These are phyloP conservation scores for Colletotrichum sp. DNA, from an alignment of 2,329 filamentous ascomycete species.

Conservation along the genomic window DNA sequence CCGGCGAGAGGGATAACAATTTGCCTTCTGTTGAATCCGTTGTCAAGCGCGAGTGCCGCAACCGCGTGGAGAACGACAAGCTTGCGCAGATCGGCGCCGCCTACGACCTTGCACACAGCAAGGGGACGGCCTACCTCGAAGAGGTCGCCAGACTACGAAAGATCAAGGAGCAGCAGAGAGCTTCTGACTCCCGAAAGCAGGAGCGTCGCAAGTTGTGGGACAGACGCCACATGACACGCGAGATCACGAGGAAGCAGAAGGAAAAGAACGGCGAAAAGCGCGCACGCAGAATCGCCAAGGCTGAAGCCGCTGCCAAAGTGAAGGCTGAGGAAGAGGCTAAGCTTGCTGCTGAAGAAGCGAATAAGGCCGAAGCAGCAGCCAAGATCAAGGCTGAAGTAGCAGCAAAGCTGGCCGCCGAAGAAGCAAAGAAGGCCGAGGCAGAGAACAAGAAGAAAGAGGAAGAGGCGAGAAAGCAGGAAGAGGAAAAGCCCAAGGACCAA, in stretches of 20 bases:
- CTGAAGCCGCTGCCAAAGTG: slow-evolving; percentile 26
- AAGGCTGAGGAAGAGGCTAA: slow-evolving; percentile 29
- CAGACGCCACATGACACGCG: slow-evolving; percentile 48
- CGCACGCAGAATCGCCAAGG: slow-evolving; percentile 24
- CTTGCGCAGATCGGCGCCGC: slow-evolving; percentile 62
- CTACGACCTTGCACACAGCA: slow-evolving; percentile 66
- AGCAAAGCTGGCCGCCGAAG: not conserved
- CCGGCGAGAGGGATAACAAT: slow-evolving; percentile 50
- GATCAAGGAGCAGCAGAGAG: slow-evolving; percentile 54
- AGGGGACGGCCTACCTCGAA: slow-evolving; percentile 57
- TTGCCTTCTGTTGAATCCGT: slow-evolving; percentile 59
- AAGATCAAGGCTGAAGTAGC: slow-evolving; percentile 31
- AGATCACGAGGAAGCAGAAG: slow-evolving; percentile 45
- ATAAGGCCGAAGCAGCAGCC: slow-evolving; percentile 16
- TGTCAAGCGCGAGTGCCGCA: slow-evolving; percentile 54
- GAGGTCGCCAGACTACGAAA: slow-evolving; percentile 55
- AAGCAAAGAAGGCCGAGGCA: slow-evolving; percentile 28
- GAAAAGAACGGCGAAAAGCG: slow-evolving; percentile 44
- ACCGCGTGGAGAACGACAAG: slow-evolving; percentile 60
- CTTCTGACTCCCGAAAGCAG: slow-evolving; percentile 47
- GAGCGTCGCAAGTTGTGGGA: slow-evolving; percentile 56
- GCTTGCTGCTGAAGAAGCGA: slow-evolving; percentile 23
- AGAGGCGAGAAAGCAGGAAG: slow-evolving; percentile 26
- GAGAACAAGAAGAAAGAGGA: slow-evolving; percentile 22
- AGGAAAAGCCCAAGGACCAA: slow-evolving; percentile 11